A percentile compares a stretch with the other conserved stretches of the same genome.
Evolutionary conservation across 306 rosid species (phyloP).

Genomic region (Arachis stenosperma): DNA sequence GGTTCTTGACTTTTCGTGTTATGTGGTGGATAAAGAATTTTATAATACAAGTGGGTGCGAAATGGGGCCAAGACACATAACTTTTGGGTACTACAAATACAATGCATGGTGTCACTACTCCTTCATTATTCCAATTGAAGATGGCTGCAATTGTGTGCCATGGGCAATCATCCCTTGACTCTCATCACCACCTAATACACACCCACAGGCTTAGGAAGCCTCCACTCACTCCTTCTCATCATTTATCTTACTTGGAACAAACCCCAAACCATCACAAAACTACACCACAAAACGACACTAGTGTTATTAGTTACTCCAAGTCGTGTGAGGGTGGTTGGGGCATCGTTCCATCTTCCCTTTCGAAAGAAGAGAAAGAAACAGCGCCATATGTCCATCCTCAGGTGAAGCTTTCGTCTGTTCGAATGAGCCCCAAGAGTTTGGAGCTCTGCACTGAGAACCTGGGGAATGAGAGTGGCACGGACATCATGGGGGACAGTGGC

Average conservation of each 20-base stretch:
- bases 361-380: slow-evolving; percentile 34
- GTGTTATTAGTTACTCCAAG: too few species aligned
- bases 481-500: slow-evolving; percentile 46
- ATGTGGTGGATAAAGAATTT: slow-evolving; percentile 45
- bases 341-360: slow-evolving; percentile 57
- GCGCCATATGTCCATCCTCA: slow-evolving; percentile 55
- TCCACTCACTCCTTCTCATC: slow-evolving; percentile 46
- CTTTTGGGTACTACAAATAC: slow-evolving; percentile 78
- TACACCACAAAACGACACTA: too few species aligned
- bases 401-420: slow-evolving; percentile 40
- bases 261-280: slow-evolving; percentile 11
- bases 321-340: slow-evolving; percentile 48
- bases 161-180: slow-evolving; percentile 56
- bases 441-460: slow-evolving; percentile 82
- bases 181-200: slow-evolving; percentile 46
- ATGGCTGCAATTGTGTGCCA: slow-evolving; percentile 73
- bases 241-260: slow-evolving; percentile 42
- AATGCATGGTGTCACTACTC: slow-evolving; percentile 29
- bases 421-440: slow-evolving; percentile 69
- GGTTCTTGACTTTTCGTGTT: slow-evolving; percentile 26
- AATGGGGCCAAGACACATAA: slow-evolving; percentile 42
- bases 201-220: slow-evolving; percentile 49
- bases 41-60: slow-evolving; percentile 59
- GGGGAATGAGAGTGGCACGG: slow-evolving; percentile 85
- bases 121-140: slow-evolving; percentile 48